Evolutionary conservation across 352 stramenopile species (phyloP).

Genomic region (Globisporangium mamillatum): DNA sequence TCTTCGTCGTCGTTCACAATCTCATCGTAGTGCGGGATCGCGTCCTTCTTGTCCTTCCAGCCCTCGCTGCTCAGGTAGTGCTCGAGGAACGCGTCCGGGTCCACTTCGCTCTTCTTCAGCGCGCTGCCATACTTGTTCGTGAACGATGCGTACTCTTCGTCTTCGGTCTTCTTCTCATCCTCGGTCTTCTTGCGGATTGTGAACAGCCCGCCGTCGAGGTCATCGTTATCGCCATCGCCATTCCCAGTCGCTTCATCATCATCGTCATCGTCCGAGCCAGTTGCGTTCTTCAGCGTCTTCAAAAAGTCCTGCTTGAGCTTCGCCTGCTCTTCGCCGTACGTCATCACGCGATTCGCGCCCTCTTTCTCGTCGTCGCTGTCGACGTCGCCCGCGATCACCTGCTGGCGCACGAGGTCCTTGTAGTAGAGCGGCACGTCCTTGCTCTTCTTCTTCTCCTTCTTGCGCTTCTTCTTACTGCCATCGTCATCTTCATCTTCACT

Average conservation of each 20-base stretch:
- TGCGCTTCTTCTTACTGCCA: slow-evolving; percentile 14
- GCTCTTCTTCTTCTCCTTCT: slow-evolving; percentile 27
- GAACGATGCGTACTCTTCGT: slow-evolving; percentile 65
- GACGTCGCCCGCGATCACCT: slow-evolving; percentile 88
- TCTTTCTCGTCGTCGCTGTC: slow-evolving; percentile 75
- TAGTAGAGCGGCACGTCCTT: slow-evolving; percentile 73
- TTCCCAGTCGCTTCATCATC: slow-evolving; percentile 18
- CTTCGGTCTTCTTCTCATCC: slow-evolving; percentile 56
- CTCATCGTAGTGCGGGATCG: slow-evolving; percentile 73
- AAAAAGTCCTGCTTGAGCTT: slow-evolving; percentile 72
- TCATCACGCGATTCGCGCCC: slow-evolving; percentile 43
- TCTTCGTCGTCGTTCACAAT: slow-evolving; percentile 90
- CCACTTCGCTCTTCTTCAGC: slow-evolving; percentile 54
- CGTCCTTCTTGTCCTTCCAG: slow-evolving; percentile 78
- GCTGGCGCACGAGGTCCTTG: slow-evolving; percentile 95
- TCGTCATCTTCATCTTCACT: slow-evolving; percentile 26
- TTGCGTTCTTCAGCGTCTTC: slow-evolving; percentile 32
- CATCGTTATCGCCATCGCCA: slow-evolving; percentile 35
- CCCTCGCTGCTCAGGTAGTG: slow-evolving; percentile 77
- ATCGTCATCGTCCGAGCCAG: slow-evolving; percentile 25
- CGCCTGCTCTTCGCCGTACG: slow-evolving; percentile 69
- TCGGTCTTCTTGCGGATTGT: slow-evolving; percentile 64
- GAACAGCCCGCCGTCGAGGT: slow-evolving; percentile 71
- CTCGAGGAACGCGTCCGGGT: slow-evolving; percentile 76
- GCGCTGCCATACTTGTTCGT: slow-evolving; percentile 64